Percentiles rank a stretch among this genome's conserved stretches.
Conservation (phyloP, 805 yeast species). For the Torulaspora gathmanii region DNA sequence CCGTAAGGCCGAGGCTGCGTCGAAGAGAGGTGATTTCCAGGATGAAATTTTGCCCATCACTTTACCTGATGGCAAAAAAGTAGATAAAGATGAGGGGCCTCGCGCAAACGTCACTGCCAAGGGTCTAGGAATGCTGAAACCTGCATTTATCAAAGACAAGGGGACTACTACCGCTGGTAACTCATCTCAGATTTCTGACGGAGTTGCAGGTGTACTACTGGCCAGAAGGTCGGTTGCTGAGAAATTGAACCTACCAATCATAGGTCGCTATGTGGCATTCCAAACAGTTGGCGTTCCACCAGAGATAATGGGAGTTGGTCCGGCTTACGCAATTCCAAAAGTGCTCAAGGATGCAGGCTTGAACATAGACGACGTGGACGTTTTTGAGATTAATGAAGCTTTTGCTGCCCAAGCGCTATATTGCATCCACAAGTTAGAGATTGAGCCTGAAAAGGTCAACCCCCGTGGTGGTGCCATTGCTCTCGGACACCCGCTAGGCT, state of each 20-base stretch:
- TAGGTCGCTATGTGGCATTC: constrained; percentile 77
- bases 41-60: constrained; percentile 85
- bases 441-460: constrained; percentile 69
- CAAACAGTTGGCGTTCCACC: constrained; percentile 92
- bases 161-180: constrained; percentile 95
- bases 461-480: constrained; percentile 97
- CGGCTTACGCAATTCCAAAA: constrained; percentile 90
- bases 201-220: constrained; percentile 85
- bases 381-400: constrained; percentile 92
- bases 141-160: constrained; percentile 71
- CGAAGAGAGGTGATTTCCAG: constrained; percentile 65
- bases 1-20: constrained; percentile 76
- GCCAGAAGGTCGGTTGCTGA: constrained; percentile 85
- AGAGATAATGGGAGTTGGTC: constrained; percentile 96
- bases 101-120: constrained; percentile 79
- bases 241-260: constrained; percentile 59
- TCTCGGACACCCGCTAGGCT: constrained; percentile 88
- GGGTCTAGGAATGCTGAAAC: constrained; percentile 67
- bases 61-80: constrained; percentile 43
- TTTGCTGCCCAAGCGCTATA: constrained; percentile 92
- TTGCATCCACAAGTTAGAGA: constrained; percentile 59
- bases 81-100: constrained; percentile 83
- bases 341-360: constrained; percentile 61
- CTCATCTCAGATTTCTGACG: constrained; percentile 93
- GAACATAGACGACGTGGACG: constrained; percentile 57